Evolutionary conservation across 176 grass and related monocot species (phyloP).

Genomic region (Oryza australiensis): DNA sequence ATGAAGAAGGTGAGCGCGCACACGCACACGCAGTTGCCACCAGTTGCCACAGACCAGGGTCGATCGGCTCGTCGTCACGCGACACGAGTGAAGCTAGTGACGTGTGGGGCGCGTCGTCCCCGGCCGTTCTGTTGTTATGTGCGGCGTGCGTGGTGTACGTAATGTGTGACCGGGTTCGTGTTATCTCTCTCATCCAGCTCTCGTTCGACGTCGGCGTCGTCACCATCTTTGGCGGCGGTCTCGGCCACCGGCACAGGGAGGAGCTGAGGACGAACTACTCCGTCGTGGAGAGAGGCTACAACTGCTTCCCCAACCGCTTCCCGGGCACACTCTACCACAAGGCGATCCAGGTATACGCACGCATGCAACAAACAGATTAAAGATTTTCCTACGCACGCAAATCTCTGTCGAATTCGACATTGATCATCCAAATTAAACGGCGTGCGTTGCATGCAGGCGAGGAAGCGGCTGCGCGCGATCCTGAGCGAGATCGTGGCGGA

Average conservation of each 20-base stretch:
- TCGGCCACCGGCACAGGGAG: slow-evolving; percentile 22
- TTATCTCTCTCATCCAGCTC: slow-evolving; percentile 25
- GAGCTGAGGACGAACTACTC: slow-evolving; percentile 53
- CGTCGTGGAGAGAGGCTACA: slow-evolving; percentile 63
- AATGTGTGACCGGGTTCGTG: neutral
- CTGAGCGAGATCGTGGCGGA: slow-evolving; percentile 28
- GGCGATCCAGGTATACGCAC: slow-evolving; percentile 62
- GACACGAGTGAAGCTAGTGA: too few species aligned
- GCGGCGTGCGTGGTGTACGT: neutral
- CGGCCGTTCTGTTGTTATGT: neutral
- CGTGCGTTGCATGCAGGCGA: slow-evolving; percentile 31
- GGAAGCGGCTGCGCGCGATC: slow-evolving; percentile 36
- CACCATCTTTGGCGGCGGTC: slow-evolving; percentile 43
- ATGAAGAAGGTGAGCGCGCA: slow-evolving; percentile 55
- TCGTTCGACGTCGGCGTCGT: slow-evolving; percentile 61
- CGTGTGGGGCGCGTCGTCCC: neutral
- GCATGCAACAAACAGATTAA: neutral
- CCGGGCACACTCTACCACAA: slow-evolving; percentile 44
- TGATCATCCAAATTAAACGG: neutral
- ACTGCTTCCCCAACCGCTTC: slow-evolving; percentile 54
- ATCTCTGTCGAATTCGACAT: neutral
- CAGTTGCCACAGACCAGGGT: too few species aligned
- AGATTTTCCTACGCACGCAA: neutral
- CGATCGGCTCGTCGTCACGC: too few species aligned
- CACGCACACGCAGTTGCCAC: neutral